phyloP scores from a whole-genome alignment of 1,284 basidiomycete genomes.

The Pulchroboletus neoregius region DNA sequence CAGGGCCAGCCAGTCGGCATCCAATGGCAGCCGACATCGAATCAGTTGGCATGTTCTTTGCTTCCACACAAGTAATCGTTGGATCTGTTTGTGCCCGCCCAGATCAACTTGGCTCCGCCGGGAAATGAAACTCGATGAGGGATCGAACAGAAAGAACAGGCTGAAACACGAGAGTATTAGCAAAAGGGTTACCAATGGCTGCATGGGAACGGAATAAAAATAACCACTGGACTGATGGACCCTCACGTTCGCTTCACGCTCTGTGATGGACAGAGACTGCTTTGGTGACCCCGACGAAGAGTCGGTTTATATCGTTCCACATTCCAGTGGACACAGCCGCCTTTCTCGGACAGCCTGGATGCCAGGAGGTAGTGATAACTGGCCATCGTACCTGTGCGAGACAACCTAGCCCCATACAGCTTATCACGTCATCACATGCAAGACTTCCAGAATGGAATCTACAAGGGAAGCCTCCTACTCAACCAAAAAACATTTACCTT shows the following conservation, averaged over 20 bases:
- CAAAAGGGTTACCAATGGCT: neutral
- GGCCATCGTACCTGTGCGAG: neutral
- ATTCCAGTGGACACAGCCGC: slow-evolving; percentile 16
- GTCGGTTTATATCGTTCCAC: slow-evolving; percentile 9
- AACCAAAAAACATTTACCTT: neutral
- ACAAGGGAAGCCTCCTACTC: too few relatives aligned
- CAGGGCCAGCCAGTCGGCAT: neutral
- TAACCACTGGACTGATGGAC: neutral
- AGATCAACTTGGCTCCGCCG: neutral
- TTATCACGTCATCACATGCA: neutral
- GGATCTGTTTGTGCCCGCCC: neutral
- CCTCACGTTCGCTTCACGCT: neutral
- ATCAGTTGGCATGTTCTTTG: neutral
- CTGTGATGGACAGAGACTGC: neutral
- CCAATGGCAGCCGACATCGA: neutral
- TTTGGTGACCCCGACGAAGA: neutral
- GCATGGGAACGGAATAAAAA: slow-evolving; percentile 9
- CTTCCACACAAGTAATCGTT: neutral
- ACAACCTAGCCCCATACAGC: neutral
- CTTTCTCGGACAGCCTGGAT: neutral
- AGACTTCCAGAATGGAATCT: neutral
- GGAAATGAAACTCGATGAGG: neutral
- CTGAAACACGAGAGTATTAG: neutral
- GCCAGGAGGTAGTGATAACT: neutral
- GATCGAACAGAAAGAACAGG: neutral